A percentile compares a stretch with the other conserved stretches of the same genome.
Conservation (phyloP, 1,139 yeast species). For the Protomyces arabidopsidicola region DNA sequence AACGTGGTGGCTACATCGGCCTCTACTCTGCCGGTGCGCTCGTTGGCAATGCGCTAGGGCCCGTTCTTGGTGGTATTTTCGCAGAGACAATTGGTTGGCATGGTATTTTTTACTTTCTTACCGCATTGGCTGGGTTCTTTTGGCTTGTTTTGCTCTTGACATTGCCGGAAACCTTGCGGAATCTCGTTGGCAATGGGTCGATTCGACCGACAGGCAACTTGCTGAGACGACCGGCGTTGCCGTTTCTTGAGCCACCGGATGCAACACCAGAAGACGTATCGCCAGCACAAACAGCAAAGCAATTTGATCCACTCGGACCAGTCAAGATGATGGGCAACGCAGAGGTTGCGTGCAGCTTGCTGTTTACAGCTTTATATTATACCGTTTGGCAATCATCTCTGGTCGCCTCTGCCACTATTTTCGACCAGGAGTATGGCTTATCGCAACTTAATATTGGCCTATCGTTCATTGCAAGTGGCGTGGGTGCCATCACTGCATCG, state of each 20-base stretch:
- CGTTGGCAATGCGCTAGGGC: slow-evolving; percentile 71
- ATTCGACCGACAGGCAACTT: slow-evolving; percentile 21
- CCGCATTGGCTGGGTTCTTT: slow-evolving; percentile 54
- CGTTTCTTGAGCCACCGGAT: slow-evolving; percentile 2
- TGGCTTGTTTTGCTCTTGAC: slow-evolving; percentile 38
- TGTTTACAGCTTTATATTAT: slow-evolving; percentile 60
- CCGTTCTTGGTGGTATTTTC: slow-evolving; percentile 65
- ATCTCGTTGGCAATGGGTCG: slow-evolving; percentile 63
- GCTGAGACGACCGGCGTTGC: slow-evolving; percentile 2
- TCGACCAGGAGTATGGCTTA: slow-evolving; percentile 50
- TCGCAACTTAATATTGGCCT: slow-evolving; percentile 56
- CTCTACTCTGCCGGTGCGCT: slow-evolving; percentile 59
- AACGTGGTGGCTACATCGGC: slow-evolving; percentile 65
- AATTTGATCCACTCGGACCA: slow-evolving; percentile 28
- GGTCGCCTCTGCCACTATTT: slow-evolving; percentile 57
- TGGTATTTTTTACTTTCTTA: slow-evolving; percentile 69
- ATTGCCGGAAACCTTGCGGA: slow-evolving; percentile 69
- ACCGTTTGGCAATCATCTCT: slow-evolving; percentile 66
- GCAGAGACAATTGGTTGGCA: slow-evolving; percentile 64
- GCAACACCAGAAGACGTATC: slow-evolving; percentile 4
- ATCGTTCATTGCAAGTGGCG: slow-evolving; percentile 48
- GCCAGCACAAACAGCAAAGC: background rate
- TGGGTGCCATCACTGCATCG: slow-evolving; percentile 42
- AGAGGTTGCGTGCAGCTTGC: slow-evolving; percentile 42
- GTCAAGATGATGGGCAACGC: slow-evolving; percentile 27